These are phyloP conservation scores for Hyphopichia khmerensis DNA, from an alignment of 1,139 yeast species.

Conservation along the genomic window DNA sequence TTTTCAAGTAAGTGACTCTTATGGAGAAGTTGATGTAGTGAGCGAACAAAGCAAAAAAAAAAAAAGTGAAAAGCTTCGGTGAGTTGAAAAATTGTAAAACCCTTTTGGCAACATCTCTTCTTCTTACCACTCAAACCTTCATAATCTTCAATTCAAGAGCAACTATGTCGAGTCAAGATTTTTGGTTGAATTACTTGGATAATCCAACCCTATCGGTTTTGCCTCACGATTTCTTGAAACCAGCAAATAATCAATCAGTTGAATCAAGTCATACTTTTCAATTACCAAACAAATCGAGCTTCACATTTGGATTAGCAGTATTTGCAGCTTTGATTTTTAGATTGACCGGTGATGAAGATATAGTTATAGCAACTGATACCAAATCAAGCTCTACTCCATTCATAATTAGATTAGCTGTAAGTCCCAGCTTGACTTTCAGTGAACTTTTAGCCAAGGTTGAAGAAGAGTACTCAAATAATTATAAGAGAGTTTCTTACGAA, in stretches of 20 bases:
- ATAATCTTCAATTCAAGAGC: no score
- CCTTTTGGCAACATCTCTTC: no score
- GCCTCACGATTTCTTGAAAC: slow-evolving; percentile 85
- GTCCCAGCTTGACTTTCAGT: slow-evolving; percentile 52
- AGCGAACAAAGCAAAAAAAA: no score
- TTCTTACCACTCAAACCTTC: no score
- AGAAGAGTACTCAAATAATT: slow-evolving; percentile 39
- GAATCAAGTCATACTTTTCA: slow-evolving; percentile 55
- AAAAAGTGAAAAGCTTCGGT: not conserved
- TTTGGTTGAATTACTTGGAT: slow-evolving; percentile 70
- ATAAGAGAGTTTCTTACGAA: slow-evolving; percentile 34
- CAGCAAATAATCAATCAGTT: slow-evolving; percentile 66
- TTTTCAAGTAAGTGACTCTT: not conserved
- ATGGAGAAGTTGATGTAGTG: not conserved
- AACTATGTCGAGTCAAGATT: slow-evolving; percentile 22
- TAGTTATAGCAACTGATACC: slow-evolving; percentile 72
- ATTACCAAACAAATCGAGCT: slow-evolving; percentile 30
- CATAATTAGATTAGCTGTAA: slow-evolving; percentile 60
- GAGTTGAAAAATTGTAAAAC: not conserved
- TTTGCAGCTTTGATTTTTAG: slow-evolving; percentile 74
- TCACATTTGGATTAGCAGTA: slow-evolving; percentile 61
- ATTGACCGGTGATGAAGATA: slow-evolving; percentile 91
- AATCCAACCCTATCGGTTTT: slow-evolving; percentile 83
- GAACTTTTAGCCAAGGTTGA: slow-evolving; percentile 50
- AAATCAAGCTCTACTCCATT: slow-evolving; percentile 42